Evolutionary conservation across 805 yeast genomes (phyloP).

Genomic region (Candida endomychidarum): DNA sequence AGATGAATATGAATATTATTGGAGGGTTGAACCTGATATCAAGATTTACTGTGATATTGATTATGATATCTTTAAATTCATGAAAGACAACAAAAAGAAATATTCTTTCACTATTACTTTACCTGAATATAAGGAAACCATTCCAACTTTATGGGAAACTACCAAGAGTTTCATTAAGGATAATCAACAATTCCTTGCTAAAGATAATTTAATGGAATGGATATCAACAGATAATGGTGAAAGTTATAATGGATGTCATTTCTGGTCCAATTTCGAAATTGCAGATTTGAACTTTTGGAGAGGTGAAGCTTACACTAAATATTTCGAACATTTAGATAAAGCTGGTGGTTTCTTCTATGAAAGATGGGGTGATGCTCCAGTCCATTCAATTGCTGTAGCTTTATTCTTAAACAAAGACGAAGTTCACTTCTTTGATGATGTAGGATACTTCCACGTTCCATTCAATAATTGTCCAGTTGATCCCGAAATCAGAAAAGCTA

Average conservation of each 20-base stretch:
- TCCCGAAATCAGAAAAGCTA: conserved; percentile 50
- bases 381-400: conserved; percentile 84
- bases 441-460: conserved; percentile 84
- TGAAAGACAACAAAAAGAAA: conserved; percentile 73
- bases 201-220: conserved; percentile 68
- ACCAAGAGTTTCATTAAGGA: conserved; percentile 64
- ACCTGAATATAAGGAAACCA: conserved; percentile 80
- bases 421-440: conserved; percentile 77
- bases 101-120: conserved; percentile 87
- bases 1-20: conserved; percentile 81
- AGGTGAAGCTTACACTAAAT: conserved; percentile 63
- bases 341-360: conserved; percentile 92
- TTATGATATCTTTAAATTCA: conserved; percentile 81
- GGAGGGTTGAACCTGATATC: conserved; percentile 93
- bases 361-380: conserved; percentile 95
- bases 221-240: conserved; percentile 67
- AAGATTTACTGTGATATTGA: conserved; percentile 79
- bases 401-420: conserved; percentile 68
- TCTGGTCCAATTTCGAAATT: conserved; percentile 90
- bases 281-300: conserved; percentile 77
- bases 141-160: conserved; percentile 80
- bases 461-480: conserved; percentile 80
- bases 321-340: conserved; percentile 71
- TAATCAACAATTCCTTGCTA: conserved; percentile 59
- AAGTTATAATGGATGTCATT: conserved; percentile 79